Evolutionary conservation across 2,329 filamentous ascomycete genomes (phyloP).

Genomic region (Orbilia quercus): DNA sequence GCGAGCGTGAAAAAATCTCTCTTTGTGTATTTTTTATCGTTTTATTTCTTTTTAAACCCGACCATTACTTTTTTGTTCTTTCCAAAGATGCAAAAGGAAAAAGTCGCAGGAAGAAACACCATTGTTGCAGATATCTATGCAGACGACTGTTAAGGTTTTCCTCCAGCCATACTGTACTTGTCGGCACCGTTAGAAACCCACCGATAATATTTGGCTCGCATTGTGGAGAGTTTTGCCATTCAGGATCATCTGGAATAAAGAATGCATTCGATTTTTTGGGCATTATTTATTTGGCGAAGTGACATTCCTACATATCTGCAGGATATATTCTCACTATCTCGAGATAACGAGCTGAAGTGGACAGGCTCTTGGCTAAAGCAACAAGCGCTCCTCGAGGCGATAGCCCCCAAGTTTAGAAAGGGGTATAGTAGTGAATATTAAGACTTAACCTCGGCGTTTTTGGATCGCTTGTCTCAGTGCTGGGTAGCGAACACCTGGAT

Average conservation of each 20-base stretch:
- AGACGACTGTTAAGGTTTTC: conserved; percentile 18
- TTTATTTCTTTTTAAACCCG: no score
- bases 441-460: conserved; percentile 34
- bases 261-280: neutral
- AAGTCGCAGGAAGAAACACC: neutral
- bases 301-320: no score
- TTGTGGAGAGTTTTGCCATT: neutral
- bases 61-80: no score
- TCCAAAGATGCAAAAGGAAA: conserved; percentile 2
- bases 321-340: neutral
- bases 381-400: conserved; percentile 64
- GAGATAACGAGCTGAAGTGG: conserved; percentile 8
- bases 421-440: conserved; percentile 31
- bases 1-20: conserved; percentile 37
- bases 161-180: conserved; percentile 16
- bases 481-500: conserved; percentile 6
- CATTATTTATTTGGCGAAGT: no score
- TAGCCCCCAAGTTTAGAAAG: conserved; percentile 22
- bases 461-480: conserved; percentile 21
- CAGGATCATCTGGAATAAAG: neutral
- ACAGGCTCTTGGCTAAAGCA: conserved; percentile 17
- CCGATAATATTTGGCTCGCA: conserved; percentile 6
- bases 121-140: conserved; percentile 13
- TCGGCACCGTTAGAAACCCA: conserved; percentile 7
- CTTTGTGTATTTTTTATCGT: no score